Conservation (phyloP, 768 basidiomycete genomes). For the Collybia nuda region DNA sequence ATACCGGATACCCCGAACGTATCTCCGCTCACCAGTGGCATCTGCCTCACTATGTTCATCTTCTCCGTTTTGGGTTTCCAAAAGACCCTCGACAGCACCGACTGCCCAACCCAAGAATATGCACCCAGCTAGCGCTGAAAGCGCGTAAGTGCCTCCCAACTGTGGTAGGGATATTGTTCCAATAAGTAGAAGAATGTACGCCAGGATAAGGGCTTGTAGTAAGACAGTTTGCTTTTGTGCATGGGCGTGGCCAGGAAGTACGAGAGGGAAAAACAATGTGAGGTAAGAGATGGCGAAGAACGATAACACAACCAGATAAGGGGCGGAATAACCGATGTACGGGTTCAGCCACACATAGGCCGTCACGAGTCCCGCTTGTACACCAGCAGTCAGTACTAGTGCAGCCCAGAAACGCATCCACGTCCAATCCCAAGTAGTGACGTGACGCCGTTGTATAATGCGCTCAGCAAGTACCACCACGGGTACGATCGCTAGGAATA, state of each 20-base stretch:
- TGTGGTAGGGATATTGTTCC: slow-evolving; percentile 45
- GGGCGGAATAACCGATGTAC: slow-evolving; percentile 63
- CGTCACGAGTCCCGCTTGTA: slow-evolving; percentile 48
- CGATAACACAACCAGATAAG: slow-evolving; percentile 50
- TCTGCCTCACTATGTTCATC: slow-evolving; percentile 5
- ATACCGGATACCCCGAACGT: slow-evolving; percentile 19
- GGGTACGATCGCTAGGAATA: slow-evolving; percentile 64
- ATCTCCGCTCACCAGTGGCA: slow-evolving; percentile 9
- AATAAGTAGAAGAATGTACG: slow-evolving; percentile 54
- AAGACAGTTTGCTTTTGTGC: slow-evolving; percentile 22
- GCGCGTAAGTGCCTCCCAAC: slow-evolving; percentile 56
- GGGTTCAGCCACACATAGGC: slow-evolving; percentile 51
- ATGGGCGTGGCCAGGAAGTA: not conserved
- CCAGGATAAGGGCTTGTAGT: slow-evolving; percentile 51
- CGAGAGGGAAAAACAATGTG: slow-evolving; percentile 10
- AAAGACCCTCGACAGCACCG: slow-evolving; percentile 29
- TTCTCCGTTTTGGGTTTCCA: slow-evolving; percentile 2
- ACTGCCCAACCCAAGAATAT: slow-evolving; percentile 43
- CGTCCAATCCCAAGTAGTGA: slow-evolving; percentile 13
- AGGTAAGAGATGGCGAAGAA: slow-evolving; percentile 40
- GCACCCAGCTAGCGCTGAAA: slow-evolving; percentile 53
- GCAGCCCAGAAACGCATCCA: slow-evolving; percentile 68
- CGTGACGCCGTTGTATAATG: too few species aligned
- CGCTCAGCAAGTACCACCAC: slow-evolving; percentile 28
- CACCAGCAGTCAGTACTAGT: slow-evolving; percentile 39